phyloP scores from a whole-genome alignment of 192 early-diverging fungal genomes.

The Backusella tuberculispora region DNA sequence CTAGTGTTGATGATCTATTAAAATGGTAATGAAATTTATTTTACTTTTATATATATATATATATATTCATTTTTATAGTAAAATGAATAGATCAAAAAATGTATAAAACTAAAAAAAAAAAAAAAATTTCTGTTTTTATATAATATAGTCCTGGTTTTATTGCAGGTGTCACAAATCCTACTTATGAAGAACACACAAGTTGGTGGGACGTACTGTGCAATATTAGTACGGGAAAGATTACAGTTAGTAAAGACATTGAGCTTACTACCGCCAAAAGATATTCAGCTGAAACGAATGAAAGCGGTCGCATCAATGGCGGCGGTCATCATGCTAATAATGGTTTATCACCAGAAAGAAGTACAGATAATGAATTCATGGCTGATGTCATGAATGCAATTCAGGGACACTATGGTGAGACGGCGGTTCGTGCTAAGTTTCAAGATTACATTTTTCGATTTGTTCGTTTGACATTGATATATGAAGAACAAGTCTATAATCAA shows the following conservation, averaged over 20 bases:
- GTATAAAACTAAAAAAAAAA: not conserved
- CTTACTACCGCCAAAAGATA: conserved; percentile 20
- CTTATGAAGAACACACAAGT: conserved; percentile 87
- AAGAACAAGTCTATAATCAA: conserved; percentile 64
- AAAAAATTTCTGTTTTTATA: conserved; percentile 37
- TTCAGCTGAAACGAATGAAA: conserved; percentile 26
- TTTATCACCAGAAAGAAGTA: conserved; percentile 8
- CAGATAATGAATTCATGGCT: conserved; percentile 60
- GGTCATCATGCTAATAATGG: not conserved
- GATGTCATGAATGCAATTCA: conserved; percentile 73
- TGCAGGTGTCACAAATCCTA: conserved; percentile 95
- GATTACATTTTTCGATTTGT: conserved; percentile 85
- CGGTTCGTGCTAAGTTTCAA: conserved; percentile 86
- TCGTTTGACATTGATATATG: conserved; percentile 75
- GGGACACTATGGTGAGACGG: conserved; percentile 81
- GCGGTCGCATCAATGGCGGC: conserved; percentile 12
- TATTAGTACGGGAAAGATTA: conserved; percentile 91
- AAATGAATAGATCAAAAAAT: conserved; percentile 12
- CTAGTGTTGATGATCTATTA: conserved; percentile 85
- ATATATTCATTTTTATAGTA: too few species aligned
- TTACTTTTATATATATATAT: too few species aligned
- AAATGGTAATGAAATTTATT: conserved; percentile 65
- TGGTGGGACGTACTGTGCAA: conserved; percentile 98
- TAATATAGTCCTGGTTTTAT: conserved; percentile 76
- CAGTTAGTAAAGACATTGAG: conserved; percentile 74